These are phyloP conservation scores for Polymyxa betae DNA, from an alignment of 208 protist species.

Conservation along the genomic window DNA sequence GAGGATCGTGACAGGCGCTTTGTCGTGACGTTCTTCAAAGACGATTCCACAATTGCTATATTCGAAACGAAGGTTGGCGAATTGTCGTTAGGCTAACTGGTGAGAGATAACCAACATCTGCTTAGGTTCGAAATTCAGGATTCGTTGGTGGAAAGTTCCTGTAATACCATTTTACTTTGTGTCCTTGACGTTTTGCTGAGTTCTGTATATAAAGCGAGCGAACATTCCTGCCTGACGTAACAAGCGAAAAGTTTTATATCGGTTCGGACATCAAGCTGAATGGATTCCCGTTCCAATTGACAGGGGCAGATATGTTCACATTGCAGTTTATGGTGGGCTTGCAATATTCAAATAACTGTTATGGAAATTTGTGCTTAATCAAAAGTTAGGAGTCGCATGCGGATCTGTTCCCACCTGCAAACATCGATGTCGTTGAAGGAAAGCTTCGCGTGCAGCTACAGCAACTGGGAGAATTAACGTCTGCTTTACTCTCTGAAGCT, in stretches of 20 bases:
- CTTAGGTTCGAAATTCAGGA: conserved; percentile 58
- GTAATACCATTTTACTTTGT: no score
- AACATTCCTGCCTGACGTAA: conserved; percentile 54
- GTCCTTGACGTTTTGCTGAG: no score
- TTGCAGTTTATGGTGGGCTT: conserved; percentile 54
- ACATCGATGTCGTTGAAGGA: not conserved
- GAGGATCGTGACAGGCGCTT: conserved; percentile 57
- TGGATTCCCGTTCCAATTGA: conserved; percentile 50
- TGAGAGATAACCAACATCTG: not conserved
- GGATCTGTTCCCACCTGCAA: conserved; percentile 21
- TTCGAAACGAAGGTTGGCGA: conserved; percentile 44
- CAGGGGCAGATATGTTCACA: conserved; percentile 55
- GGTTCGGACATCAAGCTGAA: conserved; percentile 29
- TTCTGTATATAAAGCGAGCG: no score
- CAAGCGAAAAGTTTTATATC: conserved; percentile 57
- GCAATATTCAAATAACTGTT: no score
- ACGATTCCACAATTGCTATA: conserved; percentile 56
- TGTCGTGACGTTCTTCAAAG: conserved; percentile 63
- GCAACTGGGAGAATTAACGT: not conserved
- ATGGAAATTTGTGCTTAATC: no score
- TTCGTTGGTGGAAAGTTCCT: conserved; percentile 66
- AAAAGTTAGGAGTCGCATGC: no score
- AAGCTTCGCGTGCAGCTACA: not conserved
- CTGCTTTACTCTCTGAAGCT: not conserved
- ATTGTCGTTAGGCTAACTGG: not conserved